Evolutionary conservation across 1,284 basidiomycete genomes (phyloP), one percentile per base, ranked within the genome.

Genomic region (Ganoderma multipileum): DNA sequence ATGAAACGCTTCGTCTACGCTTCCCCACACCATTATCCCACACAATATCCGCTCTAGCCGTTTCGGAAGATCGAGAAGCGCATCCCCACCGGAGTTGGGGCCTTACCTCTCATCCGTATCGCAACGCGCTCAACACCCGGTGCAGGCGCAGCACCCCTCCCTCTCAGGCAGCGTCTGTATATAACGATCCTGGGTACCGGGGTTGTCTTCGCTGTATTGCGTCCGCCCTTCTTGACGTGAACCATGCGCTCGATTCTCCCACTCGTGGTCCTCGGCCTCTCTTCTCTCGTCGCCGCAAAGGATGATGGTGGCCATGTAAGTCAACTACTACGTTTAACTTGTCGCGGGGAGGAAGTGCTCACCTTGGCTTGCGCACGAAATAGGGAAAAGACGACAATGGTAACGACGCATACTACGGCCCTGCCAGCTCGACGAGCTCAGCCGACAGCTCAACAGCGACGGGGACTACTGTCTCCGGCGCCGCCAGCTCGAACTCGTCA

Each of bases 111-210:
- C 71, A 70, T 69, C 71, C 61, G 67, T 50, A 54, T 67, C 68
- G 50, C 69, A 69, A 61, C 61, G 55, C 69, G 61, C 61, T 30
- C 16, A 42, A 65, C 64, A 55, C 57, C 63, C 66, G 64, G 61
- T 50, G 54, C 66, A 66, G 30, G 69, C 72, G 72, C 72, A 73
- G 72, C 72, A 68, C 66, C 63, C 65, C 11, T 67, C 55, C 39
- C 61, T 73, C 70, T 68, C 72, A 73, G 64, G 63, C 72, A 63
- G 50, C 63, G 41, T 65, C 65, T 54, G 63, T 73, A 73, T 71
- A 73, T 71, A 73, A 61, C 66, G 58, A 60, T 61, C 69, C 71
- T 70, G 71, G 71, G 69, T 66, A 68, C 60, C 36, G 61, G 47
- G 52, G 55, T 64, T 41, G 60, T 59, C 16, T 65, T 44, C 64